phyloP scores from a whole-genome alignment of 176 grass and related monocot genomes.

The Pharus latifolius region DNA sequence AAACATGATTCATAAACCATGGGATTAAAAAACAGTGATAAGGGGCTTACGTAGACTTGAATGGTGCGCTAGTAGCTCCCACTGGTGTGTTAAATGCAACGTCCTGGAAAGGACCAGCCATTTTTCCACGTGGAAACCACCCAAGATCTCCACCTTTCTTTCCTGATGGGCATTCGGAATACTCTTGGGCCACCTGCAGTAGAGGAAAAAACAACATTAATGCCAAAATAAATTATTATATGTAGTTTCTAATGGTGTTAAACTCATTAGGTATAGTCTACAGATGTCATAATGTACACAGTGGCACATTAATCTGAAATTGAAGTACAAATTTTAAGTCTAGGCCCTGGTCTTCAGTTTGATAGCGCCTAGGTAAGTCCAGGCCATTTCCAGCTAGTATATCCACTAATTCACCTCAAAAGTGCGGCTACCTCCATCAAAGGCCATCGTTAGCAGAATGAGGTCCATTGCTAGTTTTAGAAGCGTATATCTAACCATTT shows the following conservation, averaged over 20 bases:
- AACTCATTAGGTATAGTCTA: not conserved
- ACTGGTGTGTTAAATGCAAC: conserved; percentile 82
- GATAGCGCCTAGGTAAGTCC: not conserved
- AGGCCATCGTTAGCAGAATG: not conserved
- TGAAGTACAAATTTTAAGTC: not conserved
- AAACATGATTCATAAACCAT: not conserved
- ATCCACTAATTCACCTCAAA: not conserved
- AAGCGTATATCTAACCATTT: not conserved
- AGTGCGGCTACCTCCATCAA: not conserved
- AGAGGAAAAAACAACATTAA: not conserved
- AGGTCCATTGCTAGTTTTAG: not conserved
- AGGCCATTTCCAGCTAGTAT: not conserved
- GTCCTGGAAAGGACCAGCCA: conserved; percentile 96
- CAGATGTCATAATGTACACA: not conserved
- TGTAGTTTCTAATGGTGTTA: not conserved
- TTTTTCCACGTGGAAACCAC: conserved; percentile 96
- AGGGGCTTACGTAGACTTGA: conserved; percentile 76
- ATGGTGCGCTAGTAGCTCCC: conserved; percentile 76
- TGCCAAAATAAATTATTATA: not conserved
- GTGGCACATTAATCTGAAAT: not conserved
- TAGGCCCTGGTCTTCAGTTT: not conserved
- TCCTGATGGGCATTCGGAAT: conserved; percentile 86
- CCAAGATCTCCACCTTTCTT: conserved; percentile 99
- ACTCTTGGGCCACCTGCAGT: conserved; percentile 65
- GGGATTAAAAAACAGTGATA: not conserved